phyloP scores from a whole-genome alignment of 345 rosid genomes.

The Anastatica hierochuntica region DNA sequence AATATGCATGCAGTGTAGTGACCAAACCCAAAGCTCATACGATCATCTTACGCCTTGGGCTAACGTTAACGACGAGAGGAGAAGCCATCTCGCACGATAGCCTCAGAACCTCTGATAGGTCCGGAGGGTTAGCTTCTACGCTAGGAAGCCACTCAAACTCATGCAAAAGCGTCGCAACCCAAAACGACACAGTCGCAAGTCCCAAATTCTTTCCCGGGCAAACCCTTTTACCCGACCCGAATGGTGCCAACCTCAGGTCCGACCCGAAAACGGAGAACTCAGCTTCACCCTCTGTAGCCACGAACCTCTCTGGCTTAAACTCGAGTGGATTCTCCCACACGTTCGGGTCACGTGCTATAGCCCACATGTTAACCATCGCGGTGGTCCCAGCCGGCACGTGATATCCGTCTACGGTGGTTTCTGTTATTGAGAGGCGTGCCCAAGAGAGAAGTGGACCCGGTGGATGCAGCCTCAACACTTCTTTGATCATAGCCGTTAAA shows the following conservation, averaged over 20 bases:
- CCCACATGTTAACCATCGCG: constrained; percentile 98
- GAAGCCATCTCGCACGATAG: constrained; percentile 83
- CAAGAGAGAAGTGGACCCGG: constrained; percentile 94
- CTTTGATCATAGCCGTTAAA: constrained; percentile 65
- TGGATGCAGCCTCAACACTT: constrained; percentile 75
- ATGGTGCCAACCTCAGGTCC: constrained; percentile 79
- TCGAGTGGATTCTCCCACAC: constrained; percentile 56
- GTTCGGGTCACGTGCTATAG: constrained; percentile 63
- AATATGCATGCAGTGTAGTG: constrained; percentile 4
- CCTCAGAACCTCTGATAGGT: constrained; percentile 55
- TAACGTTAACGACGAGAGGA: constrained; percentile 45
- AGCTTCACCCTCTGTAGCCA: constrained; percentile 28
- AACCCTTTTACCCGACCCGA: constrained; percentile 78
- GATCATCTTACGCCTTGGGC: constrained; percentile 30
- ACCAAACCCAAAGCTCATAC: constrained; percentile 11
- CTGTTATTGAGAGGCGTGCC: constrained; percentile 71
- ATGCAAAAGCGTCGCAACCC: constrained; percentile 62
- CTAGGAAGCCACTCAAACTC: constrained; percentile 56
- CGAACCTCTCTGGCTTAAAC: constrained; percentile 63
- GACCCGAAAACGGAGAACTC: constrained; percentile 74
- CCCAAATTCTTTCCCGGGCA: constrained; percentile 84
- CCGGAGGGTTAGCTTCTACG: constrained; percentile 23
- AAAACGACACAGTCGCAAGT: constrained; percentile 48
- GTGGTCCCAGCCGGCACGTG: constrained; percentile 84
- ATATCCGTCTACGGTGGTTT: constrained; percentile 59